Conservation (phyloP, 139 green algal species). For the Chlorella sp. region DNA sequence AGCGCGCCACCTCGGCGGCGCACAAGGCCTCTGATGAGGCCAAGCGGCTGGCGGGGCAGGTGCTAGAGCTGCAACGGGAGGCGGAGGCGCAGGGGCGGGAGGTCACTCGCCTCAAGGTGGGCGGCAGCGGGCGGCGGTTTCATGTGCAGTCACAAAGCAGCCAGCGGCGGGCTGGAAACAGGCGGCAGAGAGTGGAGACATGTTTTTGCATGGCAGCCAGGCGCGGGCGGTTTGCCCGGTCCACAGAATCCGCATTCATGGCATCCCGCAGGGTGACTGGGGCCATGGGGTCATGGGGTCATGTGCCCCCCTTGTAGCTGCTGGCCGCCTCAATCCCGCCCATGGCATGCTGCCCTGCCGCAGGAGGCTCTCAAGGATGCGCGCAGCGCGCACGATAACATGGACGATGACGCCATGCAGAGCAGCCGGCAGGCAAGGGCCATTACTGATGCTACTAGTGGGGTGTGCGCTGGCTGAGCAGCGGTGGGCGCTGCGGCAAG, state of each 20-base stretch:
- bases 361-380: slow-evolving; percentile 31
- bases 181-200: neutral
- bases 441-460: no score
- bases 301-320: neutral
- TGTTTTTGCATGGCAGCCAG: no score
- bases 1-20: slow-evolving; percentile 6
- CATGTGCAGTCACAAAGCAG: neutral
- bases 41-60: slow-evolving; percentile 13
- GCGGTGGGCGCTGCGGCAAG: no score
- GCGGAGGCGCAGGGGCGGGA: slow-evolving; percentile 8
- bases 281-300: neutral
- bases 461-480: no score
- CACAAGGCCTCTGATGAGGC: slow-evolving; percentile 33
- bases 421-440: slow-evolving; percentile 2
- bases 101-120: slow-evolving; percentile 20
- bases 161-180: neutral
- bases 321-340: no score
- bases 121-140: no score
- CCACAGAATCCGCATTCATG: no score
- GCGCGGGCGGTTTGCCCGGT: no score
- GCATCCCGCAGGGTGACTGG: neutral
- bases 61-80: slow-evolving; percentile 31
- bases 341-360: neutral
- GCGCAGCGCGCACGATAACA: neutral
- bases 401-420: slow-evolving; percentile 28